phyloP scores from a whole-genome alignment of 2,329 filamentous ascomycete genomes.

The Sporothrix dimorphospora region DNA sequence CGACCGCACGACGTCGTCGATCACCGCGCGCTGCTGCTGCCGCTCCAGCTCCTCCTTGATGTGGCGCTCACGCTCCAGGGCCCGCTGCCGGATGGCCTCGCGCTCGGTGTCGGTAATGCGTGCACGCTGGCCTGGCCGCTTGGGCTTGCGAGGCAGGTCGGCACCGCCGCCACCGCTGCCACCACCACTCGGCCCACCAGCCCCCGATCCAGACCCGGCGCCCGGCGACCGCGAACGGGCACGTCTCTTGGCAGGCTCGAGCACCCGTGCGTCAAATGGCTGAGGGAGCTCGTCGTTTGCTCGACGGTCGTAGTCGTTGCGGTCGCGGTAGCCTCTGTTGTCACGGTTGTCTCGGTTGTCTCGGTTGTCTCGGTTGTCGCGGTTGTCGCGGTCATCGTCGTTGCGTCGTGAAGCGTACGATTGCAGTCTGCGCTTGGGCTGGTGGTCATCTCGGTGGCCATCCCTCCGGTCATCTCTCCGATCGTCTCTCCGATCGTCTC shows the following conservation, averaged over 20 bases:
- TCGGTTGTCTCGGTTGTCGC: constrained; percentile 13
- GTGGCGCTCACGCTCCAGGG: constrained; percentile 58
- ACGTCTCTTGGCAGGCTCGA: constrained; percentile 62
- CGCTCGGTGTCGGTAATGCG: constrained; percentile 69
- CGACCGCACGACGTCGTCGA: constrained; percentile 84
- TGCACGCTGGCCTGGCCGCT: constrained; percentile 67
- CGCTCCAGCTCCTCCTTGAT: constrained; percentile 43
- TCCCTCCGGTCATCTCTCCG: not conserved
- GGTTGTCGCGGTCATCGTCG: not conserved
- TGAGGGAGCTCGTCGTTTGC: constrained; percentile 55
- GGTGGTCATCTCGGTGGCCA: constrained; percentile 17
- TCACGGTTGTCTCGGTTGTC: constrained; percentile 14
- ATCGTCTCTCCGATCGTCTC: not conserved
- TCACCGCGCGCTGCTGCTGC: constrained; percentile 57
- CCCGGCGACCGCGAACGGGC: constrained; percentile 55
- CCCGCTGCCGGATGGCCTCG: constrained; percentile 66
- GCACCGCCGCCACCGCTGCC: constrained; percentile 31
- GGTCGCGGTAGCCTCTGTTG: not conserved
- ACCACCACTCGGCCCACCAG: constrained; percentile 30
- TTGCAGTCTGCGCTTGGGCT: constrained; percentile 13
- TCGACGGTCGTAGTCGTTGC: constrained; percentile 34
- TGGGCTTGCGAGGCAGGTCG: constrained; percentile 64
- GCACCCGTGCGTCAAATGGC: constrained; percentile 62
- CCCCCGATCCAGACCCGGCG: not conserved
- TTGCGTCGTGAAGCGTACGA: constrained; percentile 14